Base-by-base conservation (phyloP, 2,329 filamentous ascomycete species). In the Emmonsiellopsis sp. region DNA sequence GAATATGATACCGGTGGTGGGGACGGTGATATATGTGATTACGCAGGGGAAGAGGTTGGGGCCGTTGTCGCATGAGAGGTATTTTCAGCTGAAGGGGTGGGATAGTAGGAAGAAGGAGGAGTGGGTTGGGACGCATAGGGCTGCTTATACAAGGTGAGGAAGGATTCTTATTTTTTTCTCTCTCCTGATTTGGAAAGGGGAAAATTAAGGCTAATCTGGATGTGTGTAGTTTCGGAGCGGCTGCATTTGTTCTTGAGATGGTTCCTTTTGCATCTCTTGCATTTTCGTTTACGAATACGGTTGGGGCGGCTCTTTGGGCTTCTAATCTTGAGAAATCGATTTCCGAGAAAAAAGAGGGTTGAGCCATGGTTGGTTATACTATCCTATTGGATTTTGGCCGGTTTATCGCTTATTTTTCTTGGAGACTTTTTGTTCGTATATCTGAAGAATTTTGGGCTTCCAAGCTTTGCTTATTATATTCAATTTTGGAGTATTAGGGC, bases 231-330 rank as follows among this genome's bases (percentile, higher is more conserved):
- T 77, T 80, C 58, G 94, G 91, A 6, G 87, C 95, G 54, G 81
- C 88, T 2, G 86, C 89, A 5, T 89, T 87, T 47, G 71, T 93
- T 0, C 77, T 96, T 3, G 90, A 96, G 67, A 85, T 95, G 76
- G 73, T 96, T 2, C 92, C 92, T 0, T 74, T 96, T 57, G 82
- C 79, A 6, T 91, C 87, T 5, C 86, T 95, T 51, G 78, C 92
- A 56, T 95, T 95, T 65, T 80, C 86, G 0, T 96, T 94, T 68
- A 95, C 90, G 13, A 96, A 95, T 68, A 86, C 88, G 1, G 89
- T 95, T 55, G 92, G 90, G 7, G 92, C 91, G 52, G 92, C 92
- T 7, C 74, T 97, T n/a, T 96, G 90, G 90, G 91, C 92, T 41
- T 87, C 89, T 15, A 90, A 94, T 68, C 81, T 94, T 55, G 89